Base-by-base conservation (phyloP, 2,329 filamentous ascomycete genomes). In the Ilyonectria sp. region DNA sequence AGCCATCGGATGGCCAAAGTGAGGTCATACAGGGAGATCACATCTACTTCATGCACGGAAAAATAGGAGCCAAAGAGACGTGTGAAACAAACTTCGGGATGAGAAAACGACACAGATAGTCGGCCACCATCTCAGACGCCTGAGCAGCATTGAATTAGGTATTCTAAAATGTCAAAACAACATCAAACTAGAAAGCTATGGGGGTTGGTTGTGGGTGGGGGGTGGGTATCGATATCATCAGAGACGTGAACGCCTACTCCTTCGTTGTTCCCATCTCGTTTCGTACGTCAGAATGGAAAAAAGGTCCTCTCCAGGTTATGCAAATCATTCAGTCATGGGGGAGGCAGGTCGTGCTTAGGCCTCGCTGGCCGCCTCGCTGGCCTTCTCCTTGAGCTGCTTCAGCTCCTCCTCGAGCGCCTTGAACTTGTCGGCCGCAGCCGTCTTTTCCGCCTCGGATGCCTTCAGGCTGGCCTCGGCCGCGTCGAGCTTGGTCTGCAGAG, bases 141-240 rank as follows among this genome's bases (percentile, higher is more conserved):
- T 61, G 58, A 50, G 63, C 58, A 66, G 63, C 58, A 26, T 43
- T 66, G 44, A 61, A 53, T 60, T 61, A 61, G 53, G 55, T 53
- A 56, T 58, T 66, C 57, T 61, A 66, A 49, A 65, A 52, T 43
- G 49, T 53, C 61, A 33, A 40, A 67, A 55, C 58, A 67, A 46
- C 37, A 66, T 67, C 64, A 67, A 59, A 67, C 64, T 63, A 68
- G 64, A 70, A 74, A 69, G 37, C 17, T 64, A 73, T 72, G 73
- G 69, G 26, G 26, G 26, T 26, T 26, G 26, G 26, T 21, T 21
- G 21, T 21, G 21, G 26, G 26, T 26, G 26, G 26, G 26, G 26
- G 69, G 72, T 75, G 74, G 74, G 74, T 75, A 75, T 75, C 74
- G 74, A 75, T 71, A 74, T 75, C 74, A 75, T 75, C 74, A 75